These are phyloP conservation scores for Perilla frutescens DNA, from an alignment of 257 asterid genomes.

Conservation along the genomic window DNA sequence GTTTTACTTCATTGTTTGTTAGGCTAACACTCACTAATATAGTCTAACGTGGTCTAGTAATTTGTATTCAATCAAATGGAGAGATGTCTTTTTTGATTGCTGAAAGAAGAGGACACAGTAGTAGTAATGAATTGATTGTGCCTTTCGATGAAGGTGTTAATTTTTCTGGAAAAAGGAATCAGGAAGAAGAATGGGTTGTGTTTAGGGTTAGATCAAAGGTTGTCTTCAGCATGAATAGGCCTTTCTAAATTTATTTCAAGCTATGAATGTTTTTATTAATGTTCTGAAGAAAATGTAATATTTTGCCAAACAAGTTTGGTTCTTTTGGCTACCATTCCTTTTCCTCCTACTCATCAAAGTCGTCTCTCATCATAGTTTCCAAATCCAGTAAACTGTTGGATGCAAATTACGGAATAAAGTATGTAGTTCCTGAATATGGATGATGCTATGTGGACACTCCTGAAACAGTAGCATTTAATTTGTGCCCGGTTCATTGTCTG, in stretches of 20 bases:
- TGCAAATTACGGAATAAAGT: not conserved
- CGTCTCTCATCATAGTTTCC: not conserved
- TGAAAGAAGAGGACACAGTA: not conserved
- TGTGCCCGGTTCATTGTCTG: not conserved
- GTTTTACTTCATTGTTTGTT: not conserved
- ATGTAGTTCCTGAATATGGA: conserved; percentile 13
- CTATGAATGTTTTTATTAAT: not conserved
- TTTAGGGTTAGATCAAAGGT: conserved; percentile 10
- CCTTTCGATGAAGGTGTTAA: not conserved
- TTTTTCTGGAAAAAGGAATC: not conserved
- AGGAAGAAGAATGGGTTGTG: not conserved
- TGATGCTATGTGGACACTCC: conserved; percentile 3
- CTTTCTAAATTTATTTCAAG: not conserved
- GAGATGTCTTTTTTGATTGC: not conserved
- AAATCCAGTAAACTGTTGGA: not conserved
- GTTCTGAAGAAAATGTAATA: not conserved
- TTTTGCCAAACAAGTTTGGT: not conserved
- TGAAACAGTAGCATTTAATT: not conserved
- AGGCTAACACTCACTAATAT: conserved; percentile 3
- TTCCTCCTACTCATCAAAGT: not conserved
- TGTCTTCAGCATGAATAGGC: not conserved
- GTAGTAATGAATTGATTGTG: not conserved
- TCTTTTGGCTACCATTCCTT: not conserved
- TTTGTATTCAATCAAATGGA: not conserved
- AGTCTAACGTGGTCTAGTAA: not conserved